Conservation (phyloP, 1,139 yeast genomes). For the Geotrichum phurueaensis region DNA sequence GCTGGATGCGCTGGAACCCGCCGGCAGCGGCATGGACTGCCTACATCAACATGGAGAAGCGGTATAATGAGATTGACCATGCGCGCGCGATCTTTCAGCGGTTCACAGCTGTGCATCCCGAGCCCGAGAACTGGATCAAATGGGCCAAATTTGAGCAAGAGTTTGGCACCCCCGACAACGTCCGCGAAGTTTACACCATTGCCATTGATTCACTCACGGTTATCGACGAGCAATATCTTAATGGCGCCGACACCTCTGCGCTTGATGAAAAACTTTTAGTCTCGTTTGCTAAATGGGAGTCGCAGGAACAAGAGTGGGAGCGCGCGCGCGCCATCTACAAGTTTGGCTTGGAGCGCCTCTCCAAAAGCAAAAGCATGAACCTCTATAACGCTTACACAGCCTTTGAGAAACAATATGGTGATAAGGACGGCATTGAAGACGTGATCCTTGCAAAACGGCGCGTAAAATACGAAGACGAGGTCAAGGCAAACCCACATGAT, state of each 20-base stretch:
- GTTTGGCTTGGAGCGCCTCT: constrained; percentile 47
- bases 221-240: constrained; percentile 21
- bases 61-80: constrained; percentile 54
- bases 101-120: constrained; percentile 51
- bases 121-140: constrained; percentile 55
- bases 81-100: constrained; percentile 54
- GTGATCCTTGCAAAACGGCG: constrained; percentile 52
- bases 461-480: constrained; percentile 46
- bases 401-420: constrained; percentile 64
- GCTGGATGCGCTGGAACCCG: constrained; percentile 70
- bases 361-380: constrained; percentile 38
- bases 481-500: constrained; percentile 48
- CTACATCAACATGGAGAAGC: constrained; percentile 62
- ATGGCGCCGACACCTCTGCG: constrained; percentile 24
- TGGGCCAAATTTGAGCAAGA: constrained; percentile 58
- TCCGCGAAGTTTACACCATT: constrained; percentile 60
- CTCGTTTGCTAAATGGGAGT: constrained; percentile 73
- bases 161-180: constrained; percentile 44
- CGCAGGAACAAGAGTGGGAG: constrained; percentile 53
- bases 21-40: constrained; percentile 66
- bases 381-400: constrained; percentile 48
- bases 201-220: constrained; percentile 52
- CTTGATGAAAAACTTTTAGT: constrained; percentile 41
- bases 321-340: constrained; percentile 60
- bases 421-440: constrained; percentile 46